Evolutionary conservation across 2,329 filamentous ascomycete species (phyloP).

Genomic region (Phaeosphaeriaceae sp.): DNA sequence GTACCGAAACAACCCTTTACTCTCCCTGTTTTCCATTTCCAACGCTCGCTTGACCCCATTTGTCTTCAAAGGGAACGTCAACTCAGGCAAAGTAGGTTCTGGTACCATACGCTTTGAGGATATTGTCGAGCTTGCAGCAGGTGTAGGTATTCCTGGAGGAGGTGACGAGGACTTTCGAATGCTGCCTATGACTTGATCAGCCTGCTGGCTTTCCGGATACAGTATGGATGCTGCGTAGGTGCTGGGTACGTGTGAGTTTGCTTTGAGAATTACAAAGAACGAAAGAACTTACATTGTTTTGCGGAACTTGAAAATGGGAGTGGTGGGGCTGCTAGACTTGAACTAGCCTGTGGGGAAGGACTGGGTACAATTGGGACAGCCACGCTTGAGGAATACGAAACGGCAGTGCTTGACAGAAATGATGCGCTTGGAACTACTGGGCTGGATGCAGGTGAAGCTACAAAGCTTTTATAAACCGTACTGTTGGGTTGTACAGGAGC

Average conservation of each 20-base stretch:
- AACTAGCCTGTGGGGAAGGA: no score
- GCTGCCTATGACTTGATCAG: neutral
- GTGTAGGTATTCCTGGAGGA: neutral
- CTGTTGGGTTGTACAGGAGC: neutral
- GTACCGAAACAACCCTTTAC: no score
- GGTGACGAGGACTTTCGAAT: neutral
- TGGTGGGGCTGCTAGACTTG: no score
- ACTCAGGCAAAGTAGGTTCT: neutral
- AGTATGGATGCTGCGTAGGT: constrained; percentile 1
- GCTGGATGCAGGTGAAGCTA: neutral
- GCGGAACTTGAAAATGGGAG: neutral
- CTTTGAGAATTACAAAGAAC: neutral
- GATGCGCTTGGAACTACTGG: neutral
- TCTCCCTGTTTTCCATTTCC: no score
- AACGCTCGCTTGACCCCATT: no score
- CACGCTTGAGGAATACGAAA: neutral
- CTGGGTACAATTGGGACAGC: neutral
- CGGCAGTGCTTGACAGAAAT: neutral
- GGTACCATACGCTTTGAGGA: neutral
- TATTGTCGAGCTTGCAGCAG: neutral
- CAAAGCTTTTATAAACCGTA: neutral
- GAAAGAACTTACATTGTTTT: neutral
- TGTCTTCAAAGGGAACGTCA: neutral
- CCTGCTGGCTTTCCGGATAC: neutral
- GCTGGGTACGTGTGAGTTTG: neutral